phyloP scores from a whole-genome alignment of 2,329 filamentous ascomycete genomes.

The Diaporthe vexans region DNA sequence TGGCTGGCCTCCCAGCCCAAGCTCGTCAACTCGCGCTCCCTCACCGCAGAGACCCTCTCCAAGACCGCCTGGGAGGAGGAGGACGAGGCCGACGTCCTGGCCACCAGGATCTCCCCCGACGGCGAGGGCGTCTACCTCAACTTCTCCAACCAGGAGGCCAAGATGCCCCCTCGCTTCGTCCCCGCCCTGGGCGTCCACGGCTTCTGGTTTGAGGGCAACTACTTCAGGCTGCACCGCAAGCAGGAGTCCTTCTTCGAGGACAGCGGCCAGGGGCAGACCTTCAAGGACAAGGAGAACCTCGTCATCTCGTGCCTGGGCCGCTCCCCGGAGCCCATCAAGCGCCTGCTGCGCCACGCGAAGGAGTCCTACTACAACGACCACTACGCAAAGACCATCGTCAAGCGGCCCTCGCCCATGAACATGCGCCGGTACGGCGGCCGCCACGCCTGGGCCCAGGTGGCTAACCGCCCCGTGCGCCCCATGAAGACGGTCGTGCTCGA shows the following conservation, averaged over 20 bases:
- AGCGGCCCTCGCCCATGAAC: conserved; percentile 63
- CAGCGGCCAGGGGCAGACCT: conserved; percentile 51
- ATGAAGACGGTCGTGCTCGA: conserved; percentile 84
- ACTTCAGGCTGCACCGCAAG: conserved; percentile 63
- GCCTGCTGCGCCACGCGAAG: conserved; percentile 67
- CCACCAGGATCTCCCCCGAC: conserved; percentile 53
- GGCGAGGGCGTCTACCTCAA: conserved; percentile 67
- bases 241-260: conserved; percentile 59
- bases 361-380: conserved; percentile 65
- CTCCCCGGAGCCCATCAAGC: conserved; percentile 67
- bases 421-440: conserved; percentile 60
- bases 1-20: conserved; percentile 68
- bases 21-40: conserved; percentile 64
- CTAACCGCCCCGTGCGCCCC: conserved; percentile 75
- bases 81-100: conserved; percentile 58
- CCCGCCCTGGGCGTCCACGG: conserved; percentile 66
- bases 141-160: conserved; percentile 70
- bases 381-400: conserved; percentile 70
- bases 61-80: conserved; percentile 71
- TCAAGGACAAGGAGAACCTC: conserved; percentile 67
- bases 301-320: conserved; percentile 69
- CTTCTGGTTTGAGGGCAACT: conserved; percentile 68
- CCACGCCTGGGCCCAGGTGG: conserved; percentile 68
- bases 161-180: conserved; percentile 65
- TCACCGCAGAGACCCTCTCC: conserved; percentile 69